A percentile compares a stretch with the other conserved stretches of the same genome.
phyloP scores from a whole-genome alignment of 2,329 filamentous ascomycete genomes.

The Hymenotorrendiella dingleyae region DNA sequence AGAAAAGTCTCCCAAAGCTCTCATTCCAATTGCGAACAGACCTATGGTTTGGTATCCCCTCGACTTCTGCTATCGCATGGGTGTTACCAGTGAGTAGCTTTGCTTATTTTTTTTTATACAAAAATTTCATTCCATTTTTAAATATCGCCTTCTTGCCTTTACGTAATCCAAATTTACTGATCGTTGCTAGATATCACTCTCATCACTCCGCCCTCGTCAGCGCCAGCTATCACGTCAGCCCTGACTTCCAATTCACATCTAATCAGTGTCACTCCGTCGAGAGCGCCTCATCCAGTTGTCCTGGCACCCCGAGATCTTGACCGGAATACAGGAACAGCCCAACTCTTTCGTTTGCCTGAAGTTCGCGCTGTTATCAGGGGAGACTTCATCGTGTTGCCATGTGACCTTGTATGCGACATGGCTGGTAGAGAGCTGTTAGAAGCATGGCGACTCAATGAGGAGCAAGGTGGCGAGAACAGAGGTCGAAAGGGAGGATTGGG shows the following conservation, averaged over 20 bases:
- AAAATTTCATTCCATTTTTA: neutral
- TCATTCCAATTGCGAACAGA: conserved; percentile 75
- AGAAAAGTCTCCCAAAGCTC: conserved; percentile 74
- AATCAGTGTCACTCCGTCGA: conserved; percentile 65
- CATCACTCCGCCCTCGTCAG: conserved; percentile 59
- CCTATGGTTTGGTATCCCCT: conserved; percentile 89
- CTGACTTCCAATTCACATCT: conserved; percentile 74
- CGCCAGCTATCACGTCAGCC: conserved; percentile 60
- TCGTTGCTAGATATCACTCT: conserved; percentile 58
- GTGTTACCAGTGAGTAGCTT: conserved; percentile 58
- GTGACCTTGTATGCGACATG: conserved; percentile 87
- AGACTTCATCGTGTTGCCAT: conserved; percentile 88
- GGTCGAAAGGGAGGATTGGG: conserved; percentile 72
- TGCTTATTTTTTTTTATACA: conserved; percentile 1
- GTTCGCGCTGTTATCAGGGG: conserved; percentile 71
- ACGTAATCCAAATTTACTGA: too few species aligned
- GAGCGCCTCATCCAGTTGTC: conserved; percentile 52
- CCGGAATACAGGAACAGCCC: conserved; percentile 81
- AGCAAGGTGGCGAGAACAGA: conserved; percentile 58
- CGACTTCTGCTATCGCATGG: conserved; percentile 78
- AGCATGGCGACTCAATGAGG: conserved; percentile 84
- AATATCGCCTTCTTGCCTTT: too few species aligned
- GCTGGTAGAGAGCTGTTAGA: conserved; percentile 78
- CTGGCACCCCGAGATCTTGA: conserved; percentile 71
- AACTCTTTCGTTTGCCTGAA: conserved; percentile 79